phyloP scores from a whole-genome alignment of 331 rosid species.

The Rosa hybrid region DNA sequence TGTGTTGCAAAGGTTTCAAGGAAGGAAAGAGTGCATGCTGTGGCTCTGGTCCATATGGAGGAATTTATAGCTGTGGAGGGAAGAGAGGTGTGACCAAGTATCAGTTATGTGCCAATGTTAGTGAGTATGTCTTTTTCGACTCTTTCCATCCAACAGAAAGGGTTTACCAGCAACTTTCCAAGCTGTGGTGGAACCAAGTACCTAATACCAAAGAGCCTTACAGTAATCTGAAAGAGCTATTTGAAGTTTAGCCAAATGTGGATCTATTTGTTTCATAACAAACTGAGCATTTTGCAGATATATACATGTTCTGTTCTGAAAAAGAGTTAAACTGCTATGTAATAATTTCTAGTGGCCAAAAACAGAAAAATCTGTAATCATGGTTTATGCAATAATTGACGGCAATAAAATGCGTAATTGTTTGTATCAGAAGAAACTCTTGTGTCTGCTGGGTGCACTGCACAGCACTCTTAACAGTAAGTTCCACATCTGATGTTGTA shows the following conservation, averaged over 20 bases:
- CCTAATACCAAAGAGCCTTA: neutral
- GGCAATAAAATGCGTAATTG: neutral
- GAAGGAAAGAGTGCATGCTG: conserved; percentile 26
- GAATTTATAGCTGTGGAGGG: conserved; percentile 10
- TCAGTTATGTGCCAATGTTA: neutral
- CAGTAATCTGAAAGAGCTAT: conserved; percentile 12
- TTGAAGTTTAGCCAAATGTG: neutral
- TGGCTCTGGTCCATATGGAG: conserved; percentile 25
- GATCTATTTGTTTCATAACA: neutral
- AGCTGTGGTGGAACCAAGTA: neutral
- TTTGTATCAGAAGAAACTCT: neutral
- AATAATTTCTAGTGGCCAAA: neutral
- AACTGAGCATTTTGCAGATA: neutral
- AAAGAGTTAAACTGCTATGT: neutral
- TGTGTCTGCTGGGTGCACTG: neutral
- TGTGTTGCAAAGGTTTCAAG: conserved; percentile 16
- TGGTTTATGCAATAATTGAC: conserved; percentile 3
- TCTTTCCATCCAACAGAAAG: conserved; percentile 20
- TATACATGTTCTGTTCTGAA: too few species aligned
- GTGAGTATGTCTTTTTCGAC: conserved; percentile 24
- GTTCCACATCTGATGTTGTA: neutral
- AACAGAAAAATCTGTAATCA: neutral
- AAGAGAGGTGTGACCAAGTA: conserved; percentile 2
- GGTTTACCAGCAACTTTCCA: neutral
- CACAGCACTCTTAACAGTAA: neutral